phyloP scores from a whole-genome alignment of 2,329 filamentous ascomycete genomes.

The Metarhizium guizhouense region DNA sequence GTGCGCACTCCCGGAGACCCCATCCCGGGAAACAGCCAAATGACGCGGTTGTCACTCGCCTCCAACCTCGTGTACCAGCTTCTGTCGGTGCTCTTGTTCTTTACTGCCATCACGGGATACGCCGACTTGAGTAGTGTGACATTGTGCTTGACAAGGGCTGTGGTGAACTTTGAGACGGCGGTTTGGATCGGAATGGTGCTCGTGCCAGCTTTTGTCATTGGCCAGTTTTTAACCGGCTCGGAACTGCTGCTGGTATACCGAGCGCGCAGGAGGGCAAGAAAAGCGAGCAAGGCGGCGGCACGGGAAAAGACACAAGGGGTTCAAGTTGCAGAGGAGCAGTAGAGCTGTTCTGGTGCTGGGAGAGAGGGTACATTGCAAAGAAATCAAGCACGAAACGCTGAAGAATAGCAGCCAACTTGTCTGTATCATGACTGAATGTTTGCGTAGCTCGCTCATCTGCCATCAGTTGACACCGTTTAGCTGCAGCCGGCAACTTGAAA shows the following conservation, averaged over 20 bases:
- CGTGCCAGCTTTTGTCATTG: slow-evolving; percentile 13
- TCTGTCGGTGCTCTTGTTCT: slow-evolving; percentile 15
- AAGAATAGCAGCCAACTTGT: too few species aligned
- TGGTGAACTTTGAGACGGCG: slow-evolving; percentile 18
- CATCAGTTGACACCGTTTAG: too few species aligned
- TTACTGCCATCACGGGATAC: slow-evolving; percentile 18
- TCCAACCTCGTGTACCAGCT: slow-evolving; percentile 16
- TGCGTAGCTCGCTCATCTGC: too few species aligned
- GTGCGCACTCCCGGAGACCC: not conserved
- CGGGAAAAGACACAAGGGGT: not conserved
- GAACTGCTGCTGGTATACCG: slow-evolving; percentile 11
- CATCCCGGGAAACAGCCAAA: not conserved
- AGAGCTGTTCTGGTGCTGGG: too few species aligned
- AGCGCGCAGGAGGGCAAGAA: not conserved
- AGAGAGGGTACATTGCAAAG: too few species aligned
- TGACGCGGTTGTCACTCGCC: not conserved
- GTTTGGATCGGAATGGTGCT: slow-evolving; percentile 17
- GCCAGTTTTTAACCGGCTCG: slow-evolving; percentile 12
- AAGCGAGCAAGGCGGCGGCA: not conserved
- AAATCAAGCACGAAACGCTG: too few species aligned
- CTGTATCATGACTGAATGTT: too few species aligned
- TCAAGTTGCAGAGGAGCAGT: too few species aligned
- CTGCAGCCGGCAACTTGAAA: too few species aligned
- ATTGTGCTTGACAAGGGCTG: slow-evolving; percentile 17
- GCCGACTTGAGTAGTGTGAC: slow-evolving; percentile 17